Evolutionary conservation across 768 basidiomycete genomes (phyloP).

Genomic region (Naganishia antarctica): DNA sequence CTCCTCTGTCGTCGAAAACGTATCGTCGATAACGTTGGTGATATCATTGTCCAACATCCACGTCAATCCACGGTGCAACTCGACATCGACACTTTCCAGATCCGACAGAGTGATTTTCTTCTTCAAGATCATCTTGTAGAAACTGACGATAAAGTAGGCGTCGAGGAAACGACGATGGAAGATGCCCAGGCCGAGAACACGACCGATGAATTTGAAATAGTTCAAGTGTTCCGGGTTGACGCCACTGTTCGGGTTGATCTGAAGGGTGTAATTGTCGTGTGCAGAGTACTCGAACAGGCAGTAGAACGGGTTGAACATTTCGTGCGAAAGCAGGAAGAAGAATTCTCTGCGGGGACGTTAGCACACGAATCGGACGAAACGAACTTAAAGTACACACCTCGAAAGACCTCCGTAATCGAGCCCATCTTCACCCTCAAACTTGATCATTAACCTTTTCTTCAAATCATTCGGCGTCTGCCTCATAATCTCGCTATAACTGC

Average conservation of each 20-base stretch:
- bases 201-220: constrained; percentile 99
- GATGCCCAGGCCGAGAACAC: constrained; percentile 89
- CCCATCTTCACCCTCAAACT: constrained; percentile 98
- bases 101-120: constrained; percentile 93
- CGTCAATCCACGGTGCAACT: constrained; percentile 85
- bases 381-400: constrained; percentile 57
- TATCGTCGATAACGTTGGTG: constrained; percentile 95
- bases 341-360: constrained; percentile 67
- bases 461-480: constrained; percentile 95
- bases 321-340: constrained; percentile 98
- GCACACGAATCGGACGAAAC: constrained; percentile 11
- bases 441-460: constrained; percentile 99
- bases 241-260: constrained; percentile 96
- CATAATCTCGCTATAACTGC: constrained; percentile 99
- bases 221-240: constrained; percentile 99
- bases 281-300: constrained; percentile 99
- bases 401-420: constrained; percentile 97
- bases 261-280: constrained; percentile 98
- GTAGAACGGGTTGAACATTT: constrained; percentile 99
- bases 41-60: constrained; percentile 99
- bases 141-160: constrained; percentile 97
- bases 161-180: constrained; percentile 99
- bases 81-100: constrained; percentile 92
- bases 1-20: constrained; percentile 93
- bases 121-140: constrained; percentile 99